Percentiles rank a stretch among this genome's conserved stretches.
Conservation (phyloP, 345 rosid genomes). For the Pistacia vera region DNA sequence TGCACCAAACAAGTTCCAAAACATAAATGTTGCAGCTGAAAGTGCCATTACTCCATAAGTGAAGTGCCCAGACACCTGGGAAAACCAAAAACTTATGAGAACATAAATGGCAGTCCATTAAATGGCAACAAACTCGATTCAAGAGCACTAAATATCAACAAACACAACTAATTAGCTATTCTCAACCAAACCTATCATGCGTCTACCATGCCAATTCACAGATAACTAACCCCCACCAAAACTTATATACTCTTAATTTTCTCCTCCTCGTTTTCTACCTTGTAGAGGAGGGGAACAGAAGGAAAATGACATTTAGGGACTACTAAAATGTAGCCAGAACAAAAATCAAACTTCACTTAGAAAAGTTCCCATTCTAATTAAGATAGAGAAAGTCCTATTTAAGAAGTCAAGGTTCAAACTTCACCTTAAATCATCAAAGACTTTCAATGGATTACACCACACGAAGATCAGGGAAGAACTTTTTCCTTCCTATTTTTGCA, state of each 20-base stretch:
- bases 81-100: constrained; percentile 17
- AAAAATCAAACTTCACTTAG: not conserved
- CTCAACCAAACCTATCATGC: not conserved
- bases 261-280: not conserved
- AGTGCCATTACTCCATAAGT: constrained; percentile 98
- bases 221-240: not conserved
- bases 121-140: constrained; percentile 4
- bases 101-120: constrained; percentile 5
- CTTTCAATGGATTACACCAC: too few species aligned
- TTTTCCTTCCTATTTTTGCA: too few species aligned
- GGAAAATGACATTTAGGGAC: not conserved
- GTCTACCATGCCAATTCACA: not conserved
- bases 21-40: constrained; percentile 87
- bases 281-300: not conserved
- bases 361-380: not conserved
- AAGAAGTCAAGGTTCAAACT: not conserved
- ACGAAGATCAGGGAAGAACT: too few species aligned
- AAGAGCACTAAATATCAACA: not conserved
- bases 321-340: not conserved
- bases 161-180: constrained; percentile 2
- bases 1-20: constrained; percentile 87
- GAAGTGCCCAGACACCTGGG: constrained; percentile 89
- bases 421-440: too few species aligned
- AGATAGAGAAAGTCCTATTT: not conserved
- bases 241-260: not conserved